Conservation (phyloP, 257 asterid genomes). For the Lycium ferocissimum region DNA sequence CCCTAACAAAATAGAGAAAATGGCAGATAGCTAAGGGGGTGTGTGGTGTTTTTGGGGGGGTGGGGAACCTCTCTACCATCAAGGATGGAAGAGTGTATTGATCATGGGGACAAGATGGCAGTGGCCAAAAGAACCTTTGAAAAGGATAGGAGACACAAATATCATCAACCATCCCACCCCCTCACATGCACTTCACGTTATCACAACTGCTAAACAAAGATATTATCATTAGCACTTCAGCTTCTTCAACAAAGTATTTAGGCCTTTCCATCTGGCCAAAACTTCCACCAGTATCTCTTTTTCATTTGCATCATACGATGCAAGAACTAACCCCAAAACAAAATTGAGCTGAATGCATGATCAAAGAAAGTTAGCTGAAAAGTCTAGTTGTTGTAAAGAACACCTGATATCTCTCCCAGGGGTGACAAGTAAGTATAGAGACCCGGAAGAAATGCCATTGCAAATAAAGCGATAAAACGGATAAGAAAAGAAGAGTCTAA, state of each 20-base stretch:
- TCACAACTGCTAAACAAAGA: background rate
- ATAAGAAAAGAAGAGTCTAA: background rate
- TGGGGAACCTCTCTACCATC: no score
- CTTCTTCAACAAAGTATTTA: conserved; percentile 31
- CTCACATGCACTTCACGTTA: conserved; percentile 58
- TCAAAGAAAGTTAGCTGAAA: conserved; percentile 4
- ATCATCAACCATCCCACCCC: conserved; percentile 43
- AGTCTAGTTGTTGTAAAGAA: background rate
- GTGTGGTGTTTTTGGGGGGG: no score
- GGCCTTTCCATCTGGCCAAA: conserved; percentile 31
- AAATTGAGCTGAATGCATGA: background rate
- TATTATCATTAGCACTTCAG: conserved; percentile 19
- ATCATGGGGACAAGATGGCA: conserved; percentile 42
- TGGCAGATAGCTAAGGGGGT: background rate
- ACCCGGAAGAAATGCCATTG: background rate
- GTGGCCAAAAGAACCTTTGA: conserved; percentile 34
- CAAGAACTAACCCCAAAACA: background rate
- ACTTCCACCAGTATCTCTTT: background rate
- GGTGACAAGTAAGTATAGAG: background rate
- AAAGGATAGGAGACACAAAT: conserved; percentile 47
- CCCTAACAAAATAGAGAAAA: background rate
- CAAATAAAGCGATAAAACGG: background rate
- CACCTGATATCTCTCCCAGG: background rate
- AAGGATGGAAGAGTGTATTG: conserved; percentile 20
- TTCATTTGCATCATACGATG: background rate